phyloP scores from a whole-genome alignment of 306 rosid genomes.

The Trifolium pratense region DNA sequence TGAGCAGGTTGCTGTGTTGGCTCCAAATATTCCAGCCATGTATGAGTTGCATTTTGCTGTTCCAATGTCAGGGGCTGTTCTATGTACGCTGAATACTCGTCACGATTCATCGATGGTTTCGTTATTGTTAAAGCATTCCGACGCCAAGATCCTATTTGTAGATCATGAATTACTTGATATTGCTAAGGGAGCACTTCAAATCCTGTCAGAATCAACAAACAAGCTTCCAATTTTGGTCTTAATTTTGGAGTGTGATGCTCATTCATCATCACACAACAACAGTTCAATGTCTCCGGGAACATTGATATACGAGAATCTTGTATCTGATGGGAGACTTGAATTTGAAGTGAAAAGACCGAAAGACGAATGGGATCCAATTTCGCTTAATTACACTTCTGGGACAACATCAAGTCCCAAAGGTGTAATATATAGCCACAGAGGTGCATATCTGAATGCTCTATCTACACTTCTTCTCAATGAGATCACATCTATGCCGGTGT shows the following conservation, averaged over 20 bases:
- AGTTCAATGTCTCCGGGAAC: slow-evolving; percentile 33
- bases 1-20: slow-evolving; percentile 80
- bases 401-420: slow-evolving; percentile 94
- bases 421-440: slow-evolving; percentile 84
- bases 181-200: slow-evolving; percentile 64
- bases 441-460: slow-evolving; percentile 90
- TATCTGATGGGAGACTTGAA: slow-evolving; percentile 55
- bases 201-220: slow-evolving; percentile 48
- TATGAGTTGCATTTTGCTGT: slow-evolving; percentile 88
- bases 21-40: slow-evolving; percentile 80
- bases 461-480: slow-evolving; percentile 63
- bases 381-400: slow-evolving; percentile 92
- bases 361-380: slow-evolving; percentile 77
- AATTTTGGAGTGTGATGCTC: slow-evolving; percentile 54
- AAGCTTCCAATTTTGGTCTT: slow-evolving; percentile 58
- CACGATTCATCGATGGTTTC: slow-evolving; percentile 71
- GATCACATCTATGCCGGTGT: slow-evolving; percentile 72
- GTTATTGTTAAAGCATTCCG: slow-evolving; percentile 64
- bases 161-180: slow-evolving; percentile 62
- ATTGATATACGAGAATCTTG: slow-evolving; percentile 66
- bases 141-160: slow-evolving; percentile 69
- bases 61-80: slow-evolving; percentile 89
- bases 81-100: slow-evolving; percentile 73
- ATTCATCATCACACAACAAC: slow-evolving; percentile 15
- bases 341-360: slow-evolving; percentile 66